Evolutionary conservation across 2,329 filamentous ascomycete species (phyloP).

Genomic region (Penicillium freii): DNA sequence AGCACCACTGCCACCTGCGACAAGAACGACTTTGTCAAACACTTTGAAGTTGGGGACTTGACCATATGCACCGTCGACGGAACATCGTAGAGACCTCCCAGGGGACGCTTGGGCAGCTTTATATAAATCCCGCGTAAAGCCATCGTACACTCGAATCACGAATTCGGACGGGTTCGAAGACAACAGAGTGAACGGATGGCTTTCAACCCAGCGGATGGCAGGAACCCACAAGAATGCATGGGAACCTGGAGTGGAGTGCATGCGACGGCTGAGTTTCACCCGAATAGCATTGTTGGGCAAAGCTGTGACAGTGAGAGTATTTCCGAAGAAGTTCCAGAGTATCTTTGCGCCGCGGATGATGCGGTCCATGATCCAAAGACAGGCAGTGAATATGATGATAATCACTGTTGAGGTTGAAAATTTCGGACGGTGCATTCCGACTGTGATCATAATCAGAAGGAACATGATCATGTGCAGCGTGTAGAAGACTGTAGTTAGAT

Average conservation of each 20-base stretch:
- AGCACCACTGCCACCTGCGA: constrained; percentile 7
- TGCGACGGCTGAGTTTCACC: constrained; percentile 2
- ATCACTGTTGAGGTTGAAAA: constrained; percentile 8
- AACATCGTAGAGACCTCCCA: constrained; percentile 1
- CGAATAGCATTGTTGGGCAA: constrained; percentile 1
- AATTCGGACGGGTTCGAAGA: constrained; percentile 4
- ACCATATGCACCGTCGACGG: constrained; percentile 4
- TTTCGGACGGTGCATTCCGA: constrained; percentile 12
- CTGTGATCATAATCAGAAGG: constrained; percentile 11
- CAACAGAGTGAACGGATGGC: constrained; percentile 4
- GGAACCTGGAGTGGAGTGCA: neutral
- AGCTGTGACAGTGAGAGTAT: constrained; percentile 6
- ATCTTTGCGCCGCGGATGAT: constrained; percentile 9
- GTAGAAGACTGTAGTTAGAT: constrained; percentile 13
- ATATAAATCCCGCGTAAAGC: constrained; percentile 2
- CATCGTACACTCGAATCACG: constrained; percentile 6
- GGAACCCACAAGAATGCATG: constrained; percentile 7
- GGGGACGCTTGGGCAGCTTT: neutral
- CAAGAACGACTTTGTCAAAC: constrained; percentile 6
- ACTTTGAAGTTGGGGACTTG: constrained; percentile 5
- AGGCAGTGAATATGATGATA: constrained; percentile 13
- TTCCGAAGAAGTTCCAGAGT: constrained; percentile 11
- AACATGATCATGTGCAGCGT: constrained; percentile 11
- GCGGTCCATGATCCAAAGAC: constrained; percentile 10
- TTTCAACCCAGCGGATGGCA: constrained; percentile 5